Percentiles rank a stretch among this genome's conserved stretches.
Evolutionary conservation across 2,329 filamentous ascomycete species (phyloP).

Genomic region (Verticillium zaregamsianum): DNA sequence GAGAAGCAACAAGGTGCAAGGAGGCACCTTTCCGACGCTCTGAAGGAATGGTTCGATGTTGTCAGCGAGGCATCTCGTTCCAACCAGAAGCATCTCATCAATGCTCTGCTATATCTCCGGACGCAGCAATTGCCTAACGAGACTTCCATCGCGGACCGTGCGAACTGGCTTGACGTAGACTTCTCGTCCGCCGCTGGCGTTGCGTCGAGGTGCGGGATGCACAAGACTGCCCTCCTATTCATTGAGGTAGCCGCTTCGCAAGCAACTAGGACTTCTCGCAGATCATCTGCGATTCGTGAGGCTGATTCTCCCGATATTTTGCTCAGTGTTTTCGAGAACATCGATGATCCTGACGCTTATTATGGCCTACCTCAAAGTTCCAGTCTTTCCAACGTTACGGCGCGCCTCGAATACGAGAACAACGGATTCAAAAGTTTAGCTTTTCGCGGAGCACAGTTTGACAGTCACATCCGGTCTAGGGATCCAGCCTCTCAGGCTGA

Average conservation of each 20-base stretch:
- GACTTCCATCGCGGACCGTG: constrained; percentile 70
- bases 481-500: constrained; percentile 55
- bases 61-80: constrained; percentile 21
- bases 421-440: constrained; percentile 83
- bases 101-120: constrained; percentile 81
- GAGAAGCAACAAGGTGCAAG: constrained; percentile 57
- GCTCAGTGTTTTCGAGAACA: constrained; percentile 79
- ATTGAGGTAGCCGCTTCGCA: constrained; percentile 67
- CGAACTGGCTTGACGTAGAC: constrained; percentile 83
- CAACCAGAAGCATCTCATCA: constrained; percentile 70
- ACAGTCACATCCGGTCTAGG: constrained; percentile 69
- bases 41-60: constrained; percentile 59
- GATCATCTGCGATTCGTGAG: constrained; percentile 57
- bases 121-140: constrained; percentile 74
- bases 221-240: constrained; percentile 80
- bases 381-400: constrained; percentile 71
- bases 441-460: constrained; percentile 86
- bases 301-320: constrained; percentile 63
- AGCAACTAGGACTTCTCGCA: constrained; percentile 53
- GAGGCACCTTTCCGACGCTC: constrained; percentile 59
- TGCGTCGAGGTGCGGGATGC: constrained; percentile 76
- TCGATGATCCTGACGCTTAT: constrained; percentile 94
- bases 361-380: constrained; percentile 83
- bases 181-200: constrained; percentile 65
- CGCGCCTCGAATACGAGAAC: constrained; percentile 82